A percentile compares a stretch with the other conserved stretches of the same genome.
Evolutionary conservation across 2,329 filamentous ascomycete genomes (phyloP).

Genomic region (Calonectria naviculata): DNA sequence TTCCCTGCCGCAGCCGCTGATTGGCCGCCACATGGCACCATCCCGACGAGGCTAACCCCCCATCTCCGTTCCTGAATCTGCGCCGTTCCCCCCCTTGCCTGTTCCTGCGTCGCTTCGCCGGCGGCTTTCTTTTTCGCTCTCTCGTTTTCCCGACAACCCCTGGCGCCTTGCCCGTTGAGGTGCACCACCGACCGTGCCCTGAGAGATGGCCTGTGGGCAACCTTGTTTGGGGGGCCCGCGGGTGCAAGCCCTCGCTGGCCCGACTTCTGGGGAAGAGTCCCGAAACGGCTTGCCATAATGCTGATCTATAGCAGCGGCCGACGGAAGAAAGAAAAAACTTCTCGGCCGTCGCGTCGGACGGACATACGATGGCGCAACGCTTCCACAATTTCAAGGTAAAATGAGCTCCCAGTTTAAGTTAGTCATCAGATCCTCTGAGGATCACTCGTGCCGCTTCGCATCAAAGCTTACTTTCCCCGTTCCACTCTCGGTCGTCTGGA

Average conservation of each 20-base stretch:
- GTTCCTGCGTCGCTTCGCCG: constrained; percentile 35
- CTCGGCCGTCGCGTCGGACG: background rate
- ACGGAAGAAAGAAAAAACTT: background rate
- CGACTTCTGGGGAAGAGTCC: constrained; percentile 17
- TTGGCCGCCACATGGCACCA: constrained; percentile 22
- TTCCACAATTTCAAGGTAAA: constrained; percentile 18
- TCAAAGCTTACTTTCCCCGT: background rate
- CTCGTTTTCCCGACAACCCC: constrained; percentile 3
- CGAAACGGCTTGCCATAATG: background rate
- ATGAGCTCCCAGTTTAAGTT: constrained; percentile 17
- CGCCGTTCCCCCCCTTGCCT: background rate
- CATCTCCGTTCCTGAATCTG: constrained; percentile 19
- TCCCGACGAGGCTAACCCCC: constrained; percentile 24
- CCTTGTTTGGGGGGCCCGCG: constrained; percentile 8
- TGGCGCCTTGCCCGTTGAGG: constrained; percentile 29
- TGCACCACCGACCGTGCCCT: constrained; percentile 21
- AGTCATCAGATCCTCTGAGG: background rate
- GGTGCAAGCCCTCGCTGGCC: background rate
- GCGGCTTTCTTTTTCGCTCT: background rate
- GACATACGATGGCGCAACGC: constrained; percentile 1
- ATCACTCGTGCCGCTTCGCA: constrained; percentile 1
- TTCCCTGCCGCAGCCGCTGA: constrained; percentile 28
- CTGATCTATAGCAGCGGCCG: background rate
- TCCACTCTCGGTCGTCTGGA: background rate
- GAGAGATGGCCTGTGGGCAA: background rate